phyloP scores from a whole-genome alignment of 2,329 filamentous ascomycete genomes.

The Biscogniauxia sp. region DNA sequence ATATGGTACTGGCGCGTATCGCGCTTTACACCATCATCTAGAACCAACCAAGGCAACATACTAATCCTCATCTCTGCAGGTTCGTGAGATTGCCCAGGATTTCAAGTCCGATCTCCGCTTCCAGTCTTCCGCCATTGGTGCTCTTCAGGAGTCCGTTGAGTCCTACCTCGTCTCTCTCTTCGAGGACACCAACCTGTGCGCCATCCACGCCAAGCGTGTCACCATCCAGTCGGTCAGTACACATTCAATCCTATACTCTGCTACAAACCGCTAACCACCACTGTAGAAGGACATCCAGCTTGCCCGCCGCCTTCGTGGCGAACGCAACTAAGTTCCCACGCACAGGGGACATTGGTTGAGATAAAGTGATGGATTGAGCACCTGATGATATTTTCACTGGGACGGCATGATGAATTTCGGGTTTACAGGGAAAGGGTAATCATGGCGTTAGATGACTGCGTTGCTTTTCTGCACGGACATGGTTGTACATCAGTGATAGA shows the following conservation, averaged over 20 bases:
- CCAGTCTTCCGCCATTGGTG: constrained; percentile 97
- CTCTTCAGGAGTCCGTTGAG: constrained; percentile 97
- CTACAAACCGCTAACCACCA: constrained; percentile 34
- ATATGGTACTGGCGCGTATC: constrained; percentile 3
- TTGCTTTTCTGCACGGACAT: constrained; percentile 35
- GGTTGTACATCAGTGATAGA: constrained; percentile 43
- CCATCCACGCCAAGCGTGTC: constrained; percentile 98
- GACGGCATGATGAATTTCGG: constrained; percentile 40
- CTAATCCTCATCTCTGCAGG: constrained; percentile 38
- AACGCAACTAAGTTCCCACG: constrained; percentile 67
- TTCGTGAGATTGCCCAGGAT: constrained; percentile 94
- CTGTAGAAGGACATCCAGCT: constrained; percentile 89
- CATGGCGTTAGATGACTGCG: constrained; percentile 40
- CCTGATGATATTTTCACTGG: constrained; percentile 38
- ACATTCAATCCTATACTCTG: not conserved
- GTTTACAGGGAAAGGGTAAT: constrained; percentile 40
- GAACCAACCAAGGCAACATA: too few relatives aligned
- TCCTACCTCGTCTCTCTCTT: constrained; percentile 98
- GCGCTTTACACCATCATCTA: too few relatives aligned
- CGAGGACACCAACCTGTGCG: constrained; percentile 97
- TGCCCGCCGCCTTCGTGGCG: constrained; percentile 89
- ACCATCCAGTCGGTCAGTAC: constrained; percentile 75
- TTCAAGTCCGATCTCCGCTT: constrained; percentile 95
- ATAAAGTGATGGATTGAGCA: constrained; percentile 29
- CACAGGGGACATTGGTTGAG: constrained; percentile 22